phyloP scores from a whole-genome alignment of 2,329 filamentous ascomycete genomes.

The Aureobasidium uvarum region DNA sequence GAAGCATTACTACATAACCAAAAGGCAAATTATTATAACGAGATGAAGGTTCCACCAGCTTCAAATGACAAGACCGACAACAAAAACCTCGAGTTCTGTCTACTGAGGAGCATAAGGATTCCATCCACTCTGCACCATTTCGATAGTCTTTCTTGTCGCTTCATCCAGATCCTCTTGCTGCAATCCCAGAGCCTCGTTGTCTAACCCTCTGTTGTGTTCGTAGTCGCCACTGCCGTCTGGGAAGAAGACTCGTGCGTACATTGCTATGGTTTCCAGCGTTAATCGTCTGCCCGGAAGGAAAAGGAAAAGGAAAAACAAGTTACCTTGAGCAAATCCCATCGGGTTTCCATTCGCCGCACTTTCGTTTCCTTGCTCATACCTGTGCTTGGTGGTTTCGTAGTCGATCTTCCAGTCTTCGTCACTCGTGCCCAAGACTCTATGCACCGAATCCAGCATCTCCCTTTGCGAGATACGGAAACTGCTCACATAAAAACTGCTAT shows the following conservation, averaged over 20 bases:
- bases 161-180: constrained; percentile 33
- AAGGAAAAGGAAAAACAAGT: background rate
- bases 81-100: background rate
- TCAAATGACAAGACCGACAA: background rate
- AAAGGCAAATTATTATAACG: too few species aligned
- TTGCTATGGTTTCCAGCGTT: constrained; percentile 31
- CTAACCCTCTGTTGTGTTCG: constrained; percentile 37
- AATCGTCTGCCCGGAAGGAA: background rate
- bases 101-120: constrained; percentile 1
- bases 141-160: constrained; percentile 28
- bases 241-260: constrained; percentile 58
- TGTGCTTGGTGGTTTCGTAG: constrained; percentile 37
- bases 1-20: too few species aligned
- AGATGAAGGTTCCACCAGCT: too few species aligned
- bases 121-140: constrained; percentile 15
- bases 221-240: constrained; percentile 36
- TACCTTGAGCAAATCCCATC: constrained; percentile 47
- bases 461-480: constrained; percentile 41
- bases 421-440: constrained; percentile 38
- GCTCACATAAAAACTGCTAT: constrained; percentile 40
- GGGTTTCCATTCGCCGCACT: constrained; percentile 45
- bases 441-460: constrained; percentile 40
- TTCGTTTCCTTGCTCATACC: constrained; percentile 51
- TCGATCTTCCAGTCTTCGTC: constrained; percentile 41
- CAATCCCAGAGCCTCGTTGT: constrained; percentile 31